Base-by-base conservation (phyloP, 2,329 filamentous ascomycete genomes). In the Rhynchosporium secalis region DNA sequence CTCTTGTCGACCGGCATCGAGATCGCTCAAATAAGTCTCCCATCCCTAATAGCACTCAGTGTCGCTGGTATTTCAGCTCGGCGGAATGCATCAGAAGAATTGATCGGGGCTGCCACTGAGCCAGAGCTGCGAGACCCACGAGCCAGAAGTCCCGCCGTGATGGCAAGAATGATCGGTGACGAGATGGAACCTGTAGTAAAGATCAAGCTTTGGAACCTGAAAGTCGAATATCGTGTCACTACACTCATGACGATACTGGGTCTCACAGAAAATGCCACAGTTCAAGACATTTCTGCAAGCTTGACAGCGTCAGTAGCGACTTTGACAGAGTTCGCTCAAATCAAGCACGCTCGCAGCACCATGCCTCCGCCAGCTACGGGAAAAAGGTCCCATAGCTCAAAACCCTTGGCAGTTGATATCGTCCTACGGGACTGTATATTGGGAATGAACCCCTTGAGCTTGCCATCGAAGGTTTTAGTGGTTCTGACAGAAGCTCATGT, bases 171-270 rank as follows among this genome's bases (percentile, higher is more conserved):
- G 78, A 90, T 99, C 67, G 92, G 92, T 0, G 93, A 98, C 73
- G 94, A 98, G 73, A 91, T 96, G 77, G 94, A 98, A 66, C 94
- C 96, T 0, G 87, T 91, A 6, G 80, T 97, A 68, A 96, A 96
- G 74, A 75, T 97, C 62, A 96, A 96, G 73, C 78, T 98, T 47
- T 90, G 90, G 75, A 92, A 96, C 65, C 69, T 96, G 4, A 88
- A 86, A 63, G 76, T 92, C n/a, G 96, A 99, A 73, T 99, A 99
- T 74, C 88, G 89, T 15, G 90, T 98, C 3, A 84, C 91, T 0
- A 91, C 90, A 0, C 75, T 97, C 0, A 88, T 96, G 80, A 91
- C 92, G 58, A 75, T 96, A 4, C 81, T 96, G 6, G 88, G 86
- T 0, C 80, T 96, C 2, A 81, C 82, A 13, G 84, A 88, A 15